These are phyloP conservation scores for Aureobasidium sp. DNA, from an alignment of 2,329 filamentous ascomycete genomes.

Conservation along the genomic window DNA sequence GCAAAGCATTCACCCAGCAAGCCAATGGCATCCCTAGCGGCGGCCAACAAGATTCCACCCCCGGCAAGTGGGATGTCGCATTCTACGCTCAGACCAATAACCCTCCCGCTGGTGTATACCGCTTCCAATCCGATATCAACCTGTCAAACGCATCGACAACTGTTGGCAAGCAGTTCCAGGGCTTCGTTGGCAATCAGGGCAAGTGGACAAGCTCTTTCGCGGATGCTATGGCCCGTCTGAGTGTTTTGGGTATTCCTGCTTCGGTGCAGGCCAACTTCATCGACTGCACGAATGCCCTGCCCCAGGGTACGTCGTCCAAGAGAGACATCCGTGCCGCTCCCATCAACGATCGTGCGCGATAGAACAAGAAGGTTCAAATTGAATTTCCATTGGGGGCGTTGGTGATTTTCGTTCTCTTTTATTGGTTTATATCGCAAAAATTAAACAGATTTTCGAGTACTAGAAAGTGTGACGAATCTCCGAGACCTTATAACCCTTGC, in stretches of 20 bases:
- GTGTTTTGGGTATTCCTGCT: conserved; percentile 21
- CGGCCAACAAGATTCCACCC: conserved; percentile 41
- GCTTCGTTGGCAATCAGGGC: conserved; percentile 28
- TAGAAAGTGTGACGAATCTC: too few species aligned
- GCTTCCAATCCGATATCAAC: conserved; percentile 29
- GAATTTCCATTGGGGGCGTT: not conserved
- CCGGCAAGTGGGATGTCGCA: conserved; percentile 42
- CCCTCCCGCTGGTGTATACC: conserved; percentile 21
- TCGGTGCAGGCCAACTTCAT: conserved; percentile 14
- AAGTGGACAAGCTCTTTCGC: conserved; percentile 24
- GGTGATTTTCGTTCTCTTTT: not conserved
- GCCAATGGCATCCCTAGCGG: conserved; percentile 26
- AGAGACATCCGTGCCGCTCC: conserved; percentile 9
- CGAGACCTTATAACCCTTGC: too few species aligned
- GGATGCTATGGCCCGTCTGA: conserved; percentile 21
- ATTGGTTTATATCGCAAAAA: not conserved
- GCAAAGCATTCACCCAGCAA: conserved; percentile 37
- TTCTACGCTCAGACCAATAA: conserved; percentile 38
- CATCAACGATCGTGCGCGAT: conserved; percentile 3
- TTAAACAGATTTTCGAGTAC: not conserved
- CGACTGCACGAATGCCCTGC: conserved; percentile 19
- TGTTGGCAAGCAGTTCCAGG: conserved; percentile 30
- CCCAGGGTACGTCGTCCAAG: conserved; percentile 1
- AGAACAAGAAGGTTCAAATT: too few species aligned
- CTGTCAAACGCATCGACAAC: conserved; percentile 22